Evolutionary conservation across 129 eudicot genomes (phyloP), one percentile per base, ranked within the genome.

Genomic region (Chrysanthemum makinoi): DNA sequence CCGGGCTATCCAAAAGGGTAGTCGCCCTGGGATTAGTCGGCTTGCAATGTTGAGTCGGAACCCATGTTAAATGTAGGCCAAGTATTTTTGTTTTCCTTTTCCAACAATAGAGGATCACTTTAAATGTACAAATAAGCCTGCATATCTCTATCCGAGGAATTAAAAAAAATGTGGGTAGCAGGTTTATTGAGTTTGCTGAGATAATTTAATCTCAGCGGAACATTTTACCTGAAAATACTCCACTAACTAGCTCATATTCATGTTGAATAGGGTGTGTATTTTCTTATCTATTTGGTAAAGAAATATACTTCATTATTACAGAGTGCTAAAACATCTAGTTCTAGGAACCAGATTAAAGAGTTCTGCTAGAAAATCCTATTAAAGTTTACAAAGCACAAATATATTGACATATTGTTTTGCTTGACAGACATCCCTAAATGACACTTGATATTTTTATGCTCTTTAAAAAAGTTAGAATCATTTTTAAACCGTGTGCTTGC

Each of bases 261-360:
- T 39, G 46, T 39, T 39, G 10, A 39, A 39, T 39, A 39, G 10
- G 46, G 46, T 2, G 9, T 39, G 9, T 39, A 10, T 0, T 65
- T 65, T 43, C 16, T 65, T 65, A 43, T 65, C 53, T 44, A 39
- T 10, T 9, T 43, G 15, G 68, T 39, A 39, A n/a, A 65, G 9
- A 17, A 4, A 43, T 65, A 0, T 44, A 65, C 54, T 65, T 8
- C 30, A 17, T 18, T 46, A 65, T 39, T 39, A 10, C 20, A 65
- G 15, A 65, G 30, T 44, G 53, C 69, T 65, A 44, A 46, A 65
- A 33, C 33, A 17, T 65, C 6, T 65, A 65, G 44, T 5, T 7
- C 69, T 65, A 65, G 52, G 46, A 44, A 39, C 53, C 69, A 39
- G 53, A 35, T 65, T 65, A 43, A 65, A 44, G 28, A 65, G 10